A percentile compares a stretch with the other conserved stretches of the same genome.
phyloP scores from a whole-genome alignment of 2,329 filamentous ascomycete genomes.

The Claviceps fusiformis region DNA sequence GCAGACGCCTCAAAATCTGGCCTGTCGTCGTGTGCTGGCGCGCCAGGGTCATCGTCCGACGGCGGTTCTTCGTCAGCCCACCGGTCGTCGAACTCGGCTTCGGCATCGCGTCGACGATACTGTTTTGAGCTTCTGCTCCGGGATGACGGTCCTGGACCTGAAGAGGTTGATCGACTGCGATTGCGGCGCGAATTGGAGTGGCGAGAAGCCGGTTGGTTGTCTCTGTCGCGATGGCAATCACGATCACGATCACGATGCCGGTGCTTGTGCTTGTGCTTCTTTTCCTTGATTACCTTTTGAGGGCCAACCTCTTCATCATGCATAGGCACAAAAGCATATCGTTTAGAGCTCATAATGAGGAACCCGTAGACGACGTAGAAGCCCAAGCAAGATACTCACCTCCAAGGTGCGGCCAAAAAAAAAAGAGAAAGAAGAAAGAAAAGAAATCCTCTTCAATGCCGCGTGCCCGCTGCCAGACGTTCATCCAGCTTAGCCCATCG shows the following conservation, averaged over 20 bases:
- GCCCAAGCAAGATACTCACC: no score
- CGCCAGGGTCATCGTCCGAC: slow-evolving; percentile 26
- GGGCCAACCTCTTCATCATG: slow-evolving; percentile 47
- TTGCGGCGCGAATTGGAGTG: slow-evolving; percentile 15
- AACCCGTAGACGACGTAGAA: neutral
- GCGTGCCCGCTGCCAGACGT: no score
- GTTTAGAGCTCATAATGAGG: slow-evolving; percentile 37
- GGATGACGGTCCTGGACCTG: slow-evolving; percentile 12
- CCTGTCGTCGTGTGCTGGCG: slow-evolving; percentile 28
- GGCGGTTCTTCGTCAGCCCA: slow-evolving; percentile 67
- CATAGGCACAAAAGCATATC: slow-evolving; percentile 56
- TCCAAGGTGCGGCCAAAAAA: no score
- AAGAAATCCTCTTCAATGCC: no score
- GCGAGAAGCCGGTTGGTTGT: slow-evolving; percentile 17
- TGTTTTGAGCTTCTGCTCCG: slow-evolving; percentile 24
- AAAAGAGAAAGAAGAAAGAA: no score
- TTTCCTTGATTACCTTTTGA: slow-evolving; percentile 36
- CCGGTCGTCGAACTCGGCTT: slow-evolving; percentile 53
- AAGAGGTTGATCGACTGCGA: slow-evolving; percentile 22
- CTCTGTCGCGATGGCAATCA: slow-evolving; percentile 19
- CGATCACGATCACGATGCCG: slow-evolving; percentile 23
- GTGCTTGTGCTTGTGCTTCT: slow-evolving; percentile 29
- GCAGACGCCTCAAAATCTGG: slow-evolving; percentile 55
- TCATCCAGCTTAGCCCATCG: no score
- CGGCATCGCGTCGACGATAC: slow-evolving; percentile 27